Percentiles rank a stretch among this genome's conserved stretches.
phyloP scores from a whole-genome alignment of 2,329 filamentous ascomycete genomes.

The Colletotrichum zoysiae region DNA sequence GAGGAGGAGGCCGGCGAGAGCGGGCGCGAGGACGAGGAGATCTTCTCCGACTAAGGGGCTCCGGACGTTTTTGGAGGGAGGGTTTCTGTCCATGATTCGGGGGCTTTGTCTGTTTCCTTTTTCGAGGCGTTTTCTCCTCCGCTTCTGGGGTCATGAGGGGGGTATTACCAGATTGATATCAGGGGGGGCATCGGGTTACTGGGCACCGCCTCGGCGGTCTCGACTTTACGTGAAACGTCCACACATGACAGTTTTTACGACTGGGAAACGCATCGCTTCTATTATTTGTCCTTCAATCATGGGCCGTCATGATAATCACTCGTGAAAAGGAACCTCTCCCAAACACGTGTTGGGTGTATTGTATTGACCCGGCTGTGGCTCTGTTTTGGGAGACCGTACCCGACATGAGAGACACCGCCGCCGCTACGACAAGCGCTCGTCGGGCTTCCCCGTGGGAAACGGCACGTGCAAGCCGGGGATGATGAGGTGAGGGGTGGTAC shows the following conservation, averaged over 20 bases:
- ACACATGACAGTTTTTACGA: neutral
- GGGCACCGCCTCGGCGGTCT: neutral
- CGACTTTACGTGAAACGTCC: neutral
- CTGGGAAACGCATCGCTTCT: neutral
- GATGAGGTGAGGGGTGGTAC: too few species aligned
- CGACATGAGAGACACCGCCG: too few species aligned
- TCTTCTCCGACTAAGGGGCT: slow-evolving; percentile 25
- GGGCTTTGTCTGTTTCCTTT: neutral
- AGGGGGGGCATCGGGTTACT: neutral
- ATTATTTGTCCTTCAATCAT: neutral
- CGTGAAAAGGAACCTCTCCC: neutral
- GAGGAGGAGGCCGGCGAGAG: slow-evolving; percentile 37
- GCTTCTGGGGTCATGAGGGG: neutral
- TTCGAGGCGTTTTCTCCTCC: neutral
- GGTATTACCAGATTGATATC: neutral
- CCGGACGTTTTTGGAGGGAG: neutral
- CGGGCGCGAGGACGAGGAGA: slow-evolving; percentile 36
- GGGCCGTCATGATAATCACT: neutral
- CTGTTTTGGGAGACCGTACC: neutral
- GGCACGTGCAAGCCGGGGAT: too few species aligned
- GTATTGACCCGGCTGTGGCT: neutral
- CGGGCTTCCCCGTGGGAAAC: too few species aligned
- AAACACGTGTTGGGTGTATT: neutral
- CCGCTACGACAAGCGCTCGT: too few species aligned
- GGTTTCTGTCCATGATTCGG: neutral